These are phyloP conservation scores for Prosopis cineraria DNA, from an alignment of 306 rosid genomes.

Conservation along the genomic window DNA sequence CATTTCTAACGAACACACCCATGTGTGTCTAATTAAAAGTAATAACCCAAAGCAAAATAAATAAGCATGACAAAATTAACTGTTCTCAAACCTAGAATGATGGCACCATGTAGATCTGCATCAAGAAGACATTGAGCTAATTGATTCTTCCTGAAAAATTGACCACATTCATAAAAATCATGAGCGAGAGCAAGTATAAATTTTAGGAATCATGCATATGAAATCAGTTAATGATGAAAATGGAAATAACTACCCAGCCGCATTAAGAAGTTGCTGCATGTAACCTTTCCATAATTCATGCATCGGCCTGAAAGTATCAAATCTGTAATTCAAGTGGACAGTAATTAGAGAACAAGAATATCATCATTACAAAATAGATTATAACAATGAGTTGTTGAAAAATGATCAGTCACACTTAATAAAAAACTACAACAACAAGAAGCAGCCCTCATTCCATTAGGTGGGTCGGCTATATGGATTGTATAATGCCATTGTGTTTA, in stretches of 20 bases:
- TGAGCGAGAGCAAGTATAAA: neutral
- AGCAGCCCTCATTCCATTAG: no score
- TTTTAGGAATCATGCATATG: neutral
- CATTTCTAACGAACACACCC: neutral
- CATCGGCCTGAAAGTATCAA: conserved; percentile 67
- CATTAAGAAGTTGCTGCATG: conserved; percentile 53
- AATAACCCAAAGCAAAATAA: conserved; percentile 25
- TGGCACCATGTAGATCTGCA: conserved; percentile 91
- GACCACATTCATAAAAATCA: conserved; percentile 30
- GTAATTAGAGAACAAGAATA: conserved; percentile 21
- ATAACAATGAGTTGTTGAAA: neutral
- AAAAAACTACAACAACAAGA: conserved; percentile 24
- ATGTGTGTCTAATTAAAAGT: neutral
- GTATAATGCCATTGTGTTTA: no score
- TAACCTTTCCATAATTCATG: conserved; percentile 89
- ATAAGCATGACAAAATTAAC: conserved; percentile 6
- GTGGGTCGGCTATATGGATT: no score
- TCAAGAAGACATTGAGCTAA: conserved; percentile 72
- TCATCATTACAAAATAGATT: neutral
- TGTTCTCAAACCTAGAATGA: conserved; percentile 49
- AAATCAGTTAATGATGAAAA: conserved; percentile 26
- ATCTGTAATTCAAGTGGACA: conserved; percentile 52
- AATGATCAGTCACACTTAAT: neutral
- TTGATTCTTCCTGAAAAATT: conserved; percentile 68
- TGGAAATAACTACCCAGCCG: conserved; percentile 54